Conservation (phyloP, 306 rosid species). For the Fragaria iinumae region DNA sequence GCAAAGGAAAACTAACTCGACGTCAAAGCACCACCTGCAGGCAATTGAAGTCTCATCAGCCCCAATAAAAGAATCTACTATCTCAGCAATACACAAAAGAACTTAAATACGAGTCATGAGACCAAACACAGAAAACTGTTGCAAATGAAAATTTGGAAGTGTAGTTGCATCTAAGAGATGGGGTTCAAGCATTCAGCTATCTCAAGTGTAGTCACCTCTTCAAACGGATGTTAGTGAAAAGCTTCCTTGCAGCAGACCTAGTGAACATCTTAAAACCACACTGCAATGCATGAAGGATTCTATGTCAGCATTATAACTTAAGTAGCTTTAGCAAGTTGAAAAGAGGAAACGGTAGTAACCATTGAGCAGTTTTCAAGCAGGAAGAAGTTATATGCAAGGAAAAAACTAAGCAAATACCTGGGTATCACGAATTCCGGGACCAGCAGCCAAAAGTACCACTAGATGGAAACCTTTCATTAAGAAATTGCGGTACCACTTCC, state of each 20-base stretch:
- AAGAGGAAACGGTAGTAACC: neutral
- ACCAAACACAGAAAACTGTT: neutral
- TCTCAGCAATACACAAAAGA: neutral
- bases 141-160: neutral
- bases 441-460: constrained; percentile 91
- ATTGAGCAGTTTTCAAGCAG: constrained; percentile 6
- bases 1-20: constrained; percentile 75
- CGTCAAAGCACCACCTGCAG: constrained; percentile 97
- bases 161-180: neutral
- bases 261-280: constrained; percentile 99
- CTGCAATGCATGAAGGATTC: constrained; percentile 42
- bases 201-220: constrained; percentile 52
- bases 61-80: neutral
- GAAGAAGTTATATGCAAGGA: neutral
- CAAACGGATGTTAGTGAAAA: constrained; percentile 78
- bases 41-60: constrained; percentile 6
- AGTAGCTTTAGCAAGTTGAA: neutral
- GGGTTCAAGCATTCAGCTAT: constrained; percentile 2
- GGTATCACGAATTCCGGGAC: constrained; percentile 95
- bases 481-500: constrained; percentile 91
- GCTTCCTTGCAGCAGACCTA: constrained; percentile 88
- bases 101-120: neutral
- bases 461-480: constrained; percentile 98
- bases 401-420: constrained; percentile 50
- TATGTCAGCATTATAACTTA: constrained; percentile 27